Base-by-base conservation (phyloP, 495 filamentous ascomycete genomes). In the Wilcoxina mikolae region DNA sequence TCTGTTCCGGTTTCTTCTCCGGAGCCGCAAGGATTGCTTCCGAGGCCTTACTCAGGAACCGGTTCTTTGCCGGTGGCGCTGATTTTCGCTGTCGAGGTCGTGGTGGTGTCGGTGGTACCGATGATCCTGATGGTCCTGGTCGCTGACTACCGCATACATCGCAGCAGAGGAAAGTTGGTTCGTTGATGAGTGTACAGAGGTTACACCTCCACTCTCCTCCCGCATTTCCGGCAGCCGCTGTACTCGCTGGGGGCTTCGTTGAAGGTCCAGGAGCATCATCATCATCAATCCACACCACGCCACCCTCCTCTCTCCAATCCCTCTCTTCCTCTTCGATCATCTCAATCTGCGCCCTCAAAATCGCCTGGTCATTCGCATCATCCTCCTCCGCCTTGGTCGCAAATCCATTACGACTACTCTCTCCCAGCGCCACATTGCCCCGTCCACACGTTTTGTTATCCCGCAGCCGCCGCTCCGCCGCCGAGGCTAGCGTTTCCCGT, bases 311-410 rank as follows among this genome's bases (percentile, higher is more conserved):
- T 5, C 42, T 9, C 9, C 42, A 9, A n/a, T 23, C 18, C 12
- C 42, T 5, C 42, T 45, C 42, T 5, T 45, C 15, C 42, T 45
- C 22, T 17, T 45, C 42, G 9, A 45, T 45, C 42, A 17, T 5
- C 42, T n/a, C 42, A 5, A 45, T 45, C 42, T 45, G 42, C 42
- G 42, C 42, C 31, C 15, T 35, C 42, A 45, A 17, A 5, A 23
- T 17, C 7, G 42, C 42, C 7, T 9, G 15, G 7, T 45, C 42
- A n/a, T n/a, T 17, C 42, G 42, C 9, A 23, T 45, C 42, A 5
- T 45, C 42, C 15, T 45, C 42, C 42, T 45, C 42, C 42, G 42
- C 42, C 15, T n/a, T 45, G 9, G 42, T 45, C 31, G 31, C 31
- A 35, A 35, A 7, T 5, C 15, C 42, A 17, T 17, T n/a, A 7